Conservation (phyloP, 441 rosid species). For the Hypseocharis bilobata region DNA sequence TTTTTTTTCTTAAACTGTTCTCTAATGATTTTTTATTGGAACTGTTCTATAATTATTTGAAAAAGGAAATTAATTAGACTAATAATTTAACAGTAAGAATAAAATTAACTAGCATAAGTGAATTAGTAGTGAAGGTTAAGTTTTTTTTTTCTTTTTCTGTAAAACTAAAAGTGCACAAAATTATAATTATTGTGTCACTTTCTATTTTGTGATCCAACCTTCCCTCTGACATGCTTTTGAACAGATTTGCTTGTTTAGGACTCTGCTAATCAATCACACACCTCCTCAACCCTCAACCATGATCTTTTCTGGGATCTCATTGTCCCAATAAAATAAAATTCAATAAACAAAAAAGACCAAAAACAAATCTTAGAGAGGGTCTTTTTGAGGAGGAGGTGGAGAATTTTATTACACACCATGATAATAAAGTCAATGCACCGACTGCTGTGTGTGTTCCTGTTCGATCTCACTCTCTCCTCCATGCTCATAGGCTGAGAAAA, state of each 20-base stretch:
- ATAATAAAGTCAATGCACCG: conserved; percentile 42
- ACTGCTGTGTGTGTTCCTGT: conserved; percentile 15
- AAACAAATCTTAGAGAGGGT: no score
- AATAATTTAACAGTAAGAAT: not conserved
- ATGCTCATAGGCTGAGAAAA: conserved; percentile 6
- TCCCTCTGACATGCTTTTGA: conserved; percentile 15
- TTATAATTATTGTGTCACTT: conserved; percentile 7
- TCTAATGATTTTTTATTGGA: no score
- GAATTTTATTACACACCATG: not conserved
- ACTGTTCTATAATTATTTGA: no score
- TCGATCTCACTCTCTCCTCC: conserved; percentile 30
- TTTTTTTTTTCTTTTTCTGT: no score
- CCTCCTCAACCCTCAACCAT: not conserved
- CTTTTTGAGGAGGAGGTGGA: not conserved
- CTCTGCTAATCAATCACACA: not conserved
- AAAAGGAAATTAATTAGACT: no score
- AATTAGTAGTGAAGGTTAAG: no score
- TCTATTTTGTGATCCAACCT: conserved; percentile 11
- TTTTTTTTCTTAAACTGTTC: no score
- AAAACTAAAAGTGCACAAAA: no score
- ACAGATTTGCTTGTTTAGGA: conserved; percentile 2
- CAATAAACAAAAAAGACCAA: not conserved
- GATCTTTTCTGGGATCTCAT: not conserved
- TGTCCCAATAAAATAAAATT: not conserved
- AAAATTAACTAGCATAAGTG: not conserved